These are phyloP conservation scores for Kwoniella shivajii DNA, from an alignment of 1,284 basidiomycete species.

Conservation along the genomic window DNA sequence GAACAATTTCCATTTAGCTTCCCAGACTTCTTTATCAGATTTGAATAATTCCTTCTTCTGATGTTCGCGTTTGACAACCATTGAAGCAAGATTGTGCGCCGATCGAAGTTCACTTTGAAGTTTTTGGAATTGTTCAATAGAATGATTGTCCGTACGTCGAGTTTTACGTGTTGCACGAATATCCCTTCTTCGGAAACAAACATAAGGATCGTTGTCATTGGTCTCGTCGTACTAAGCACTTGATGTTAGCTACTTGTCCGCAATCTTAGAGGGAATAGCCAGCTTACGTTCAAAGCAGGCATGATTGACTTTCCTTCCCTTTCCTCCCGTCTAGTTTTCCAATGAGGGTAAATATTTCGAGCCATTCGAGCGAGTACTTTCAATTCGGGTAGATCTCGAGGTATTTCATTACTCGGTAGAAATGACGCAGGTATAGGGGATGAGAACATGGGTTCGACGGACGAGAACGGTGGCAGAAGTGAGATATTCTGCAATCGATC, in stretches of 20 bases:
- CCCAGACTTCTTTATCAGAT: conserved; percentile 71
- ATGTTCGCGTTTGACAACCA: conserved; percentile 70
- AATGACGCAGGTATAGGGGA: conserved; percentile 61
- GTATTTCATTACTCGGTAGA: conserved; percentile 66
- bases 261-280: conserved; percentile 23
- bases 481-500: conserved; percentile 56
- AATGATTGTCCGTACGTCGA: conserved; percentile 81
- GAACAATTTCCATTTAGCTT: conserved; percentile 71
- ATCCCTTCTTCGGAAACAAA: conserved; percentile 95
- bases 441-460: conserved; percentile 74
- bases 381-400: conserved; percentile 64
- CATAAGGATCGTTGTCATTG: conserved; percentile 93
- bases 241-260: not conserved
- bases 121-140: conserved; percentile 81
- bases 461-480: conserved; percentile 70
- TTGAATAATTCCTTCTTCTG: conserved; percentile 68
- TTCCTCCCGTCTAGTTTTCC: conserved; percentile 74
- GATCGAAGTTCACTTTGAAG: conserved; percentile 74
- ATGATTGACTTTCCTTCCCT: conserved; percentile 77
- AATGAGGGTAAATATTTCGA: conserved; percentile 73
- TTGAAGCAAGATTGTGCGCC: conserved; percentile 71
- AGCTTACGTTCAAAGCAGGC: conserved; percentile 72
- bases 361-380: conserved; percentile 65
- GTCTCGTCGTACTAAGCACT: conserved; percentile 77
- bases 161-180: conserved; percentile 95